Conservation (phyloP, 1,284 basidiomycete species). For the Leccinum insolens region DNA sequence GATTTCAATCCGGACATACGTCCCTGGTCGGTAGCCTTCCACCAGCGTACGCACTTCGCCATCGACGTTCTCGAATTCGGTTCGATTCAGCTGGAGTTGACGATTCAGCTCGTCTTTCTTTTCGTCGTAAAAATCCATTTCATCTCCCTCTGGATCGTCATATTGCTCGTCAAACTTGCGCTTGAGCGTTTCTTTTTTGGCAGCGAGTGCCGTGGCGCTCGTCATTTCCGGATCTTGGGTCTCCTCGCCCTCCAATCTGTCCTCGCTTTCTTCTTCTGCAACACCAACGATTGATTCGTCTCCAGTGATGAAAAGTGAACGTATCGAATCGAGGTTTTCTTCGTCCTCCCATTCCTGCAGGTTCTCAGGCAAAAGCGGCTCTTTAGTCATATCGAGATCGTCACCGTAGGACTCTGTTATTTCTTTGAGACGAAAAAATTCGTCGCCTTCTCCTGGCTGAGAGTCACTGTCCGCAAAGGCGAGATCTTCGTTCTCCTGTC, state of each 20-base stretch:
- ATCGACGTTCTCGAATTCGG: slow-evolving; percentile 86
- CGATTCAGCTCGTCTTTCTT: slow-evolving; percentile 91
- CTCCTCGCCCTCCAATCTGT: too few species aligned
- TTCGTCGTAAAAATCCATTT: slow-evolving; percentile 87
- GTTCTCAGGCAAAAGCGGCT: too few species aligned
- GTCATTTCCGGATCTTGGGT: too few species aligned
- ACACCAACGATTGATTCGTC: too few species aligned
- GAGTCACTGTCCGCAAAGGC: slow-evolving; percentile 85
- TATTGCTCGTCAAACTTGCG: slow-evolving; percentile 97
- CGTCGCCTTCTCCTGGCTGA: slow-evolving; percentile 64
- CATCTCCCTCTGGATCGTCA: slow-evolving; percentile 81
- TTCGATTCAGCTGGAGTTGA: slow-evolving; percentile 64
- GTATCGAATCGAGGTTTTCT: too few species aligned
- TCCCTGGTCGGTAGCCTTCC: slow-evolving; percentile 89
- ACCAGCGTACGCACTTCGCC: slow-evolving; percentile 80
- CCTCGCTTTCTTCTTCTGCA: too few species aligned
- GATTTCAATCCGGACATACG: slow-evolving; percentile 95
- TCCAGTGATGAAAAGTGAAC: too few species aligned
- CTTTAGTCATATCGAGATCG: slow-evolving; percentile 34
- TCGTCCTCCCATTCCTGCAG: too few species aligned
- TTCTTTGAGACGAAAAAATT: slow-evolving; percentile 66
- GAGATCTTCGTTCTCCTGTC: slow-evolving; percentile 36
- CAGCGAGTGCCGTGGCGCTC: slow-evolving; percentile 48
- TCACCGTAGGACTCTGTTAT: slow-evolving; percentile 48
- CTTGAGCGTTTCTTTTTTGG: slow-evolving; percentile 94